phyloP scores from a whole-genome alignment of 805 yeast genomes.

The Candida sanyiensis region DNA sequence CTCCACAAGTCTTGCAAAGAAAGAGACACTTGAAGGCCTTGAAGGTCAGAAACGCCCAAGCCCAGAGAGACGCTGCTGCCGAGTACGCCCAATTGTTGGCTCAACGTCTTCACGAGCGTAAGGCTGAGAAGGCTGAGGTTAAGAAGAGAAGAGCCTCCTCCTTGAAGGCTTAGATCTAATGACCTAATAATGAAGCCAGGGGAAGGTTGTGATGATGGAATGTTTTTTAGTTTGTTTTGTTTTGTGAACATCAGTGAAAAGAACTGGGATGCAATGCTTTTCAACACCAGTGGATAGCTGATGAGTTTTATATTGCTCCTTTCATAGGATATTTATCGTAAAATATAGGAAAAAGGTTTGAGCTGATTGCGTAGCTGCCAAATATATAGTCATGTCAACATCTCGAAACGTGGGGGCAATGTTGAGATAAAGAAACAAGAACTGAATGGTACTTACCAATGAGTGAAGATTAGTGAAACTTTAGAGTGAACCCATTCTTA shows the following conservation, averaged over 20 bases:
- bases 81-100: slow-evolving; percentile 99
- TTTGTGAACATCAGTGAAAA: slow-evolving; percentile 8
- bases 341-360: slow-evolving; percentile 7
- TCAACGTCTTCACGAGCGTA: slow-evolving; percentile 95
- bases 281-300: slow-evolving; percentile 2
- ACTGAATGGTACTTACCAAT: not conserved
- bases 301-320: slow-evolving; percentile 7
- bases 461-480: no score
- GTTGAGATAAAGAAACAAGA: no score
- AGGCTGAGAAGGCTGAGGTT: slow-evolving; percentile 97
- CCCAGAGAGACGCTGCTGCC: slow-evolving; percentile 99
- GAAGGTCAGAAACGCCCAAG: slow-evolving; percentile 96
- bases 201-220: not conserved
- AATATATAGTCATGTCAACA: no score
- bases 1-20: slow-evolving; percentile 99
- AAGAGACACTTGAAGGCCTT: slow-evolving; percentile 93
- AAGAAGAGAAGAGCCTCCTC: slow-evolving; percentile 99
- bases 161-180: slow-evolving; percentile 63
- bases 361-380: not conserved
- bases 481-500: no score
- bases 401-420: no score
- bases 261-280: slow-evolving; percentile 7
- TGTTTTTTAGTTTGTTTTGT: slow-evolving; percentile 5
- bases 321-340: slow-evolving; percentile 12
- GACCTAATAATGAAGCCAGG: slow-evolving; percentile 23